Conservation (phyloP, 768 basidiomycete species). For the Chalciporus sphaerocephalus region DNA sequence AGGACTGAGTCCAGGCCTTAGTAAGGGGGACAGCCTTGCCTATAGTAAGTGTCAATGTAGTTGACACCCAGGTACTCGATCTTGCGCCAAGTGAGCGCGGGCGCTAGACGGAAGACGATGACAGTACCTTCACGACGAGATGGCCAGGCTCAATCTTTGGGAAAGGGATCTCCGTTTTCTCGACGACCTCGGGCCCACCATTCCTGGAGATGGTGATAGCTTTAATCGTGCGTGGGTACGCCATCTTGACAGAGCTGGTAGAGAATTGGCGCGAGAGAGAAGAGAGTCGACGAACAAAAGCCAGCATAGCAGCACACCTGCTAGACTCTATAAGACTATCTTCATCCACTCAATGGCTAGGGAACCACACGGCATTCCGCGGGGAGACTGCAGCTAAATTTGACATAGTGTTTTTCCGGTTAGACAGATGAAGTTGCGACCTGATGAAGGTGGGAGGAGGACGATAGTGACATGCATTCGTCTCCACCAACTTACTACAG, state of each 20-base stretch:
- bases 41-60: slow-evolving; percentile 81
- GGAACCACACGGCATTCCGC: no score
- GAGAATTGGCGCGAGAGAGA: slow-evolving; percentile 32
- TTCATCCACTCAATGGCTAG: no score
- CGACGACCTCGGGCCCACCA: slow-evolving; percentile 75
- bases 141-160: slow-evolving; percentile 58
- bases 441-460: no score
- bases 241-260: slow-evolving; percentile 36
- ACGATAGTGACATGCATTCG: no score
- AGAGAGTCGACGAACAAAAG: slow-evolving; percentile 17
- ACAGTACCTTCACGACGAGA: slow-evolving; percentile 41
- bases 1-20: background rate
- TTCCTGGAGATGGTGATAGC: slow-evolving; percentile 69
- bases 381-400: no score
- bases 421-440: no score
- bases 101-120: background rate
- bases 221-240: slow-evolving; percentile 57
- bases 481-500: no score
- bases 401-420: no score
- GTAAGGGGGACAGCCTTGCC: slow-evolving; percentile 39
- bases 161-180: slow-evolving; percentile 64
- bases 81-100: slow-evolving; percentile 31
- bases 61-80: slow-evolving; percentile 78
- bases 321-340: background rate
- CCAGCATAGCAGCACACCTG: slow-evolving; percentile 1